Percentiles rank a stretch among this genome's conserved stretches.
phyloP scores from a whole-genome alignment of 2,329 filamentous ascomycete genomes.

The Proliferodiscus dingleyae region DNA sequence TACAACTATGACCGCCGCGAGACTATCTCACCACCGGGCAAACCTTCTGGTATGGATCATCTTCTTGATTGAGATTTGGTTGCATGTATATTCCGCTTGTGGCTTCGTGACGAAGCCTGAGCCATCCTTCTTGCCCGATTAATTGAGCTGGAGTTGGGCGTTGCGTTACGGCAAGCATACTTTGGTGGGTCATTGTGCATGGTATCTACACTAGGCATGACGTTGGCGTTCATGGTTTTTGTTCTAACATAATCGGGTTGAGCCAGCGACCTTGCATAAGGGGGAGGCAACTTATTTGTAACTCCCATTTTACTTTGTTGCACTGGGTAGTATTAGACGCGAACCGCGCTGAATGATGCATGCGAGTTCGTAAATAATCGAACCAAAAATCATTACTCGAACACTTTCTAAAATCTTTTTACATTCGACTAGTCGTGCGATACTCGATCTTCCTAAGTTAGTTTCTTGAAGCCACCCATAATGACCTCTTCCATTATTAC shows the following conservation, averaged over 20 bases:
- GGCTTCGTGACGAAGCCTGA: conserved; percentile 22
- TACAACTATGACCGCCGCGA: conserved; percentile 22
- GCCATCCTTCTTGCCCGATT: neutral
- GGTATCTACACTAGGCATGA: conserved; percentile 1
- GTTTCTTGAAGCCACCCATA: too few species aligned
- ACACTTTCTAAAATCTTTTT: too few species aligned
- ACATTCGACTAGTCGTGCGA: too few species aligned
- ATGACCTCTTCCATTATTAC: too few species aligned
- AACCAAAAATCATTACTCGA: too few species aligned
- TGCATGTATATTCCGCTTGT: too few species aligned
- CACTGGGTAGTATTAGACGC: conserved; percentile 1
- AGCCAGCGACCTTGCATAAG: neutral
- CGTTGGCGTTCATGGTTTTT: conserved; percentile 1
- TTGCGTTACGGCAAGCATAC: conserved; percentile 1
- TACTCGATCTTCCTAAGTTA: too few species aligned
- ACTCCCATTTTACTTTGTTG: conserved; percentile 1
- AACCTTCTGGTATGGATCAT: conserved; percentile 36
- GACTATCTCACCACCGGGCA: conserved; percentile 41
- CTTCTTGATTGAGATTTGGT: conserved; percentile 10
- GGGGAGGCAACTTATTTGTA: neutral
- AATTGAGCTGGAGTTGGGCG: conserved; percentile 3
- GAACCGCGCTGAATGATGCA: too few species aligned
- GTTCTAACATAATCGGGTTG: neutral
- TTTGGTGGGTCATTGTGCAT: conserved; percentile 1
- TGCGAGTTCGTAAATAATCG: too few species aligned